Conservation (phyloP, 441 rosid species). For the Daphne laureola region DNA sequence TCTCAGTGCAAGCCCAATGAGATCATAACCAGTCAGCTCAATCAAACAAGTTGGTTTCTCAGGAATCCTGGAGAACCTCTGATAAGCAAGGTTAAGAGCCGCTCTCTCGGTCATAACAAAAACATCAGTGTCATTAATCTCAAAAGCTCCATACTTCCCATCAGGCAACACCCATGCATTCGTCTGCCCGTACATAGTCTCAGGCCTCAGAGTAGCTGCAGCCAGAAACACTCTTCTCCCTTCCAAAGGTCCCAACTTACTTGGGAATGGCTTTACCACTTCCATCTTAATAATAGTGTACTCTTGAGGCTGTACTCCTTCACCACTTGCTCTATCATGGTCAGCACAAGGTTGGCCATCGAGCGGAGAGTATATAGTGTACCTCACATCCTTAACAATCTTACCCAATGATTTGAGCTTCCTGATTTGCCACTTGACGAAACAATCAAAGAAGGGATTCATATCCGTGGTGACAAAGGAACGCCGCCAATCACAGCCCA, state of each 20-base stretch:
- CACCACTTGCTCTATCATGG: conserved; percentile 91
- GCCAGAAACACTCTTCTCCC: conserved; percentile 74
- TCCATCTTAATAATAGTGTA: conserved; percentile 90
- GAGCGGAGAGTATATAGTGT: conserved; percentile 77
- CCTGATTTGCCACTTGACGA: conserved; percentile 91
- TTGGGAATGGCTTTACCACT: conserved; percentile 59
- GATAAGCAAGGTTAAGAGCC: conserved; percentile 86
- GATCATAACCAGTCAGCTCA: conserved; percentile 74
- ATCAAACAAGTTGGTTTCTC: conserved; percentile 72
- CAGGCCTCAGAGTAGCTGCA: conserved; percentile 93
- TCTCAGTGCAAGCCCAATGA: conserved; percentile 73
- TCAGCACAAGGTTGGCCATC: conserved; percentile 97
- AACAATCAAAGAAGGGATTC: conserved; percentile 69
- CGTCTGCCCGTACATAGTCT: conserved; percentile 96
- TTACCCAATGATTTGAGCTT: conserved; percentile 79
- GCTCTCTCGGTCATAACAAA: conserved; percentile 64
- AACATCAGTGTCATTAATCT: conserved; percentile 72
- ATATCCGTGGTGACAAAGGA: conserved; percentile 81
- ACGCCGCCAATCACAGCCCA: conserved; percentile 94
- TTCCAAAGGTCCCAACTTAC: conserved; percentile 50
- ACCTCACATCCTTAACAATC: conserved; percentile 75
- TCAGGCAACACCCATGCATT: conserved; percentile 95
- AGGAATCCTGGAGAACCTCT: conserved; percentile 62
- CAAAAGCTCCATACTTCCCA: conserved; percentile 93
- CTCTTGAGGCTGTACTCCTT: conserved; percentile 93